A percentile compares a stretch with the other conserved stretches of the same genome.
Evolutionary conservation across 805 yeast genomes (phyloP).

Genomic region (Candida boleticola): DNA sequence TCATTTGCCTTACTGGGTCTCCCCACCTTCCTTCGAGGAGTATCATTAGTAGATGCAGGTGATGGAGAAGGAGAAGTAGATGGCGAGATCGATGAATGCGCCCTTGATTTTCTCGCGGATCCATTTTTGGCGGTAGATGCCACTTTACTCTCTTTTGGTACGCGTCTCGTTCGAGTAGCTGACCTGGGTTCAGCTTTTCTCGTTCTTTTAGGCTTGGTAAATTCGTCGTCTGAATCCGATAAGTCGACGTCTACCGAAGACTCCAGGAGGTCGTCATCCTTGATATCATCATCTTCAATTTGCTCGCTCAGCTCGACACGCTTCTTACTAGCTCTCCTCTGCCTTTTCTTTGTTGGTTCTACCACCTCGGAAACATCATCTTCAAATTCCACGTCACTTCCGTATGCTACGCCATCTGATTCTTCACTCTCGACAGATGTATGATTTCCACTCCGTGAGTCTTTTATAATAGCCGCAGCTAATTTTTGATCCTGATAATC

Average conservation of each 20-base stretch:
- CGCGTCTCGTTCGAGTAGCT: background rate
- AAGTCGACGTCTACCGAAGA: background rate
- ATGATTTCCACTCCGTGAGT: conserved; percentile 19
- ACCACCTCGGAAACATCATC: conserved; percentile 15
- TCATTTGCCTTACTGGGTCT: conserved; percentile 26
- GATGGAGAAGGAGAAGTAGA: background rate
- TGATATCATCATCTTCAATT: background rate
- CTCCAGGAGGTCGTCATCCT: conserved; percentile 1
- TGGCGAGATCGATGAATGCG: background rate
- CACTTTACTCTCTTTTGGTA: too few species aligned
- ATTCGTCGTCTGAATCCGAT: conserved; percentile 3
- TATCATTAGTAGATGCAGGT: background rate
- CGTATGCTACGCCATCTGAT: conserved; percentile 13
- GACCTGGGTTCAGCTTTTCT: background rate
- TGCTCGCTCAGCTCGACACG: background rate
- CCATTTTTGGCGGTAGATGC: background rate
- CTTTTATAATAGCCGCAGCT: conserved; percentile 40
- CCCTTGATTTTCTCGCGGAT: background rate
- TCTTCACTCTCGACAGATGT: background rate
- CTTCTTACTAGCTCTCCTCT: background rate
- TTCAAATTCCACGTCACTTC: conserved; percentile 22
- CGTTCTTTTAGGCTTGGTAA: conserved; percentile 6
- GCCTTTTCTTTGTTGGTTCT: background rate
- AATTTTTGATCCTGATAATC: conserved; percentile 40
- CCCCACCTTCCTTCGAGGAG: conserved; percentile 16